Percentiles rank a stretch among this genome's conserved stretches.
Evolutionary conservation across 106 monocot genomes (phyloP).

Genomic region (Acorus gramineus): DNA sequence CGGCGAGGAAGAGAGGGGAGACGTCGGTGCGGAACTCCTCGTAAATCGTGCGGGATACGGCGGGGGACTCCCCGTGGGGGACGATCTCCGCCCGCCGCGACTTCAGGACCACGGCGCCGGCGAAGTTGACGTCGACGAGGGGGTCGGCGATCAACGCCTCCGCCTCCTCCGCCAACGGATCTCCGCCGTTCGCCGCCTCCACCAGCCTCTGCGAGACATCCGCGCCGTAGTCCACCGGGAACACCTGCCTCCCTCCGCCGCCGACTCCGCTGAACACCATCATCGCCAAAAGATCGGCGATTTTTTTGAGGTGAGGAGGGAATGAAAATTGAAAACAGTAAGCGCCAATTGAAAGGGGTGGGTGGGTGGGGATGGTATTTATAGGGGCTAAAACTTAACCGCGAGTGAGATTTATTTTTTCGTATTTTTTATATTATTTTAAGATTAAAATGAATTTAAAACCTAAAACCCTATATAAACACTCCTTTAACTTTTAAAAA

Average conservation of each 20-base stretch:
- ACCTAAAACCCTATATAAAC: too few species aligned
- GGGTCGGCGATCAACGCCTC: conserved; percentile 38
- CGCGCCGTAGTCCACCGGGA: conserved; percentile 27
- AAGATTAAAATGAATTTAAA: too few species aligned
- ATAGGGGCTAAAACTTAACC: too few species aligned
- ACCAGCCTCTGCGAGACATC: conserved; percentile 60
- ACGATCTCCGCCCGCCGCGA: conserved; percentile 36
- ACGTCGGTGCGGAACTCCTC: conserved; percentile 66
- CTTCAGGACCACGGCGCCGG: conserved; percentile 46
- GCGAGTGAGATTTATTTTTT: too few species aligned
- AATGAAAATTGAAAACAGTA: conserved; percentile 34
- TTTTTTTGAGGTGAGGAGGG: neutral
- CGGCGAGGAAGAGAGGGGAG: conserved; percentile 83
- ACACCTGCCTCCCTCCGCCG: conserved; percentile 18
- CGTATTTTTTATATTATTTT: too few species aligned
- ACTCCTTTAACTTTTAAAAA: too few species aligned
- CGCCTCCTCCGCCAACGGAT: conserved; percentile 13
- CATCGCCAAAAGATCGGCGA: conserved; percentile 4
- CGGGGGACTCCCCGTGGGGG: conserved; percentile 45
- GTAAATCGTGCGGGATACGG: conserved; percentile 40
- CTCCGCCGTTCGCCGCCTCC: conserved; percentile 53
- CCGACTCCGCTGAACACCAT: conserved; percentile 18
- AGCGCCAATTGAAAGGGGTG: conserved; percentile 16
- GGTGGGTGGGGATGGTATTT: too few species aligned
- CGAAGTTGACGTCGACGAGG: conserved; percentile 64